Evolutionary conservation across 2,329 filamentous ascomycete species (phyloP), one percentile per base, ranked within the genome.

Genomic region (Colletotrichum kahawae): DNA sequence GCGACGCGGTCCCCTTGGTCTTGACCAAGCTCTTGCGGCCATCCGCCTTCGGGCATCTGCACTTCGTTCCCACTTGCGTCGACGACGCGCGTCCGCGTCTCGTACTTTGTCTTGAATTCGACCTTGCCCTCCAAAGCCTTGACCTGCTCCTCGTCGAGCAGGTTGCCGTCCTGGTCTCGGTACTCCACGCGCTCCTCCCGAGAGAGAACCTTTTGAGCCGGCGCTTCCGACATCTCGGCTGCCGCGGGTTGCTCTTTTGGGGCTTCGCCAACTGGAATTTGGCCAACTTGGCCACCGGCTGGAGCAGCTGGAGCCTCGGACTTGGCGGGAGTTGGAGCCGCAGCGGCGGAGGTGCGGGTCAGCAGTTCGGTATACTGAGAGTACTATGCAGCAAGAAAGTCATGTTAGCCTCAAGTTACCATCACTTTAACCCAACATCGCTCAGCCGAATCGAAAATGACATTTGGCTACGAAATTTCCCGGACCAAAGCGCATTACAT

Each of bases 71-170:
- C 97, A 57, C 92, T 84, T 67, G 91, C 91, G 83, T 98, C 95
- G 54, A 98, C 89, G 71, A 98, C 85, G 73, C 95, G 93, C 10
- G 95, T 98, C 78, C 94, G 91, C n/a, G 96, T 98, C 88, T 98
- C 96, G 83, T 98, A 98, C 78, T 93, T 94, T 14, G 97, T 98
- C 87, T 97, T 93, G 87, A 99, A 98, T 80, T 95, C 95, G 75
- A 98, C 96, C 85, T 98, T 97, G 80, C 96, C 97, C 83, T 96
- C 91, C 36, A 99, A 91, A 24, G 91, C 91, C 80, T 94, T 92
- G 74, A 99, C 95, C 82, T 98, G 92, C 81, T 95, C 94, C 70
- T 94, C 92, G 81, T 96, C 88, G 36, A 99, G 90, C 36, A 98
- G 84, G 81, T 98, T 98, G 78, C 97, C 97, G 79, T 98, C 90